phyloP scores from a whole-genome alignment of 1,284 basidiomycete species.

The Cryptococcus sp. region DNA sequence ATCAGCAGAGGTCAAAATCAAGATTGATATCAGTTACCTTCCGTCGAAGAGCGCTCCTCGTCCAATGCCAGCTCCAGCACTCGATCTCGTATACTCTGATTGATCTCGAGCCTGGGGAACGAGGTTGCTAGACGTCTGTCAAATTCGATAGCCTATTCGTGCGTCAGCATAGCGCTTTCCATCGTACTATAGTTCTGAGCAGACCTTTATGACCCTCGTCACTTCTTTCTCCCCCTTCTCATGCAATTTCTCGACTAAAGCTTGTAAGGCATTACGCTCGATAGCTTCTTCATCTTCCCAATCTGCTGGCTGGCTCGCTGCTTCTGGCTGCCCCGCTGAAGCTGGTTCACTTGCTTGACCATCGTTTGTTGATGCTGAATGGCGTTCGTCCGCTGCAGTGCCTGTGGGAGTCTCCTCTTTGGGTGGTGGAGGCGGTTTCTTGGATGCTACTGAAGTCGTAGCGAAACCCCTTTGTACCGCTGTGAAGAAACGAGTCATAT shows the following conservation, averaged over 20 bases:
- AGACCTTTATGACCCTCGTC: constrained; percentile 64
- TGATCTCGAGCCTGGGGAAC: constrained; percentile 67
- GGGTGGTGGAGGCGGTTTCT: constrained; percentile 59
- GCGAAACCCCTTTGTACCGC: constrained; percentile 67
- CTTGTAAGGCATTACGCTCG: constrained; percentile 28
- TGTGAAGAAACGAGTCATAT: constrained; percentile 10
- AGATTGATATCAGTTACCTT: neutral
- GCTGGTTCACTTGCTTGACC: no score
- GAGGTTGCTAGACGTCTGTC: constrained; percentile 75
- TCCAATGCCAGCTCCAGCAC: constrained; percentile 56
- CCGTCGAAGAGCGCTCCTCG: constrained; percentile 41
- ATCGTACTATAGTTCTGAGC: constrained; percentile 7
- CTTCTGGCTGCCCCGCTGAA: neutral
- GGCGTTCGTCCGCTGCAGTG: constrained; percentile 1
- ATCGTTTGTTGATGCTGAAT: constrained; percentile 12
- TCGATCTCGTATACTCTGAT: constrained; percentile 62
- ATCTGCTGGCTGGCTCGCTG: constrained; percentile 7
- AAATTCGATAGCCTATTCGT: constrained; percentile 72
- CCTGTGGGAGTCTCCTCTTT: constrained; percentile 33
- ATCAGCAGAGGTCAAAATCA: no score
- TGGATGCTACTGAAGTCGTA: constrained; percentile 74
- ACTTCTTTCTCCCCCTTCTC: constrained; percentile 90
- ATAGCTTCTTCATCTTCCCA: constrained; percentile 32
- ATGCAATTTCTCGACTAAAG: constrained; percentile 75
- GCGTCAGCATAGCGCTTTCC: neutral